Evolutionary conservation across 2,329 filamentous ascomycete genomes (phyloP).

Genomic region (Ophiostoma angusticollis): DNA sequence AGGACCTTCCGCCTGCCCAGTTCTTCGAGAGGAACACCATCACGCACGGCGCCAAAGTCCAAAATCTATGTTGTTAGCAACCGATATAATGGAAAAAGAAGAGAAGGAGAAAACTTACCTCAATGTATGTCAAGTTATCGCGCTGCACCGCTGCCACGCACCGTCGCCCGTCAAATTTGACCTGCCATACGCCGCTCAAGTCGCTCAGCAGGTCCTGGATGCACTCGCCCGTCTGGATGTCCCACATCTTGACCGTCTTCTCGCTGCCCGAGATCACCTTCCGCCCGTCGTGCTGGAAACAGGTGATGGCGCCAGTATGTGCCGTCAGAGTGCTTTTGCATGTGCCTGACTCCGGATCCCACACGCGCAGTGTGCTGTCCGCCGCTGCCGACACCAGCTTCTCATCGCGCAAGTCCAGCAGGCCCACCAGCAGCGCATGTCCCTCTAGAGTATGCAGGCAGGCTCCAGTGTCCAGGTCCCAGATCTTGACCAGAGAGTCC

Average conservation of each 20-base stretch:
- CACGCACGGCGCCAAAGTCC: conserved; percentile 88
- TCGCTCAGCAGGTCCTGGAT: conserved; percentile 87
- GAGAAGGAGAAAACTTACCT: conserved; percentile 46
- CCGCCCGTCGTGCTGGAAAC: conserved; percentile 92
- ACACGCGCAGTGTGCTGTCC: conserved; percentile 88
- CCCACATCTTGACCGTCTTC: conserved; percentile 97
- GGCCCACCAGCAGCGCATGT: conserved; percentile 79
- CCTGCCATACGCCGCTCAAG: conserved; percentile 95
- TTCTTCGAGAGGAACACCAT: conserved; percentile 65
- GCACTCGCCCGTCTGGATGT: conserved; percentile 82
- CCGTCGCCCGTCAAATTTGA: conserved; percentile 88
- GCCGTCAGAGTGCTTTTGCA: conserved; percentile 85
- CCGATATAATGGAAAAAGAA: conserved; percentile 1
- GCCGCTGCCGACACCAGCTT: conserved; percentile 89
- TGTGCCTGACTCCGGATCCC: conserved; percentile 86
- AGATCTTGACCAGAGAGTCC: conserved; percentile 96
- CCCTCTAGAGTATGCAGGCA: conserved; percentile 86
- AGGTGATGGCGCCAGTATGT: conserved; percentile 94
- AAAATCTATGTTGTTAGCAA: conserved; percentile 55
- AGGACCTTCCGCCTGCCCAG: conserved; percentile 67
- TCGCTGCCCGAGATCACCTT: conserved; percentile 97
- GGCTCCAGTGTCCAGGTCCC: conserved; percentile 78
- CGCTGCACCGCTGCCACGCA: conserved; percentile 95
- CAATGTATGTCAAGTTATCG: conserved; percentile 84
- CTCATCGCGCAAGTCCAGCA: conserved; percentile 80